Conservation (phyloP, 768 basidiomycete genomes). For the Tricholoma furcatifolium region DNA sequence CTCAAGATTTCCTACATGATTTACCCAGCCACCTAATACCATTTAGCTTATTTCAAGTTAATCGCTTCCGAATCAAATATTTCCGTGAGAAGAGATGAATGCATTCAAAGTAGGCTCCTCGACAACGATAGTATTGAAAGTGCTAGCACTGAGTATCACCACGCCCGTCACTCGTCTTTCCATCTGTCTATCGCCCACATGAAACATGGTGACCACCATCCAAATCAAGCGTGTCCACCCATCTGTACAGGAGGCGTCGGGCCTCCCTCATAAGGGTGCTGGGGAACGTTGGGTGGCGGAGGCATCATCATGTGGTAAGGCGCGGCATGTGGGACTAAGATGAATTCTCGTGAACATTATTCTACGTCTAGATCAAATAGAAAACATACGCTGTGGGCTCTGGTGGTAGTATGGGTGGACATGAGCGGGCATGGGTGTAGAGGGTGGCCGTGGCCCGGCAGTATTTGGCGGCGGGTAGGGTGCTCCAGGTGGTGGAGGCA, state of each 20-base stretch:
- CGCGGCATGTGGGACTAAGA: slow-evolving; percentile 77
- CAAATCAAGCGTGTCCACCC: slow-evolving; percentile 69
- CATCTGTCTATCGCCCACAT: not conserved
- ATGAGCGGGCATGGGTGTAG: slow-evolving; percentile 84
- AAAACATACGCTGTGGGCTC: slow-evolving; percentile 73
- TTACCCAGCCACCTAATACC: no score
- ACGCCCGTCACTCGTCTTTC: slow-evolving; percentile 3
- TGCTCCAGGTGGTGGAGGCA: slow-evolving; percentile 68
- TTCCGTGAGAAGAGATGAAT: not conserved
- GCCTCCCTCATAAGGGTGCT: slow-evolving; percentile 73
- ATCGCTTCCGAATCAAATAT: no score
- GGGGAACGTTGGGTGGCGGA: slow-evolving; percentile 64
- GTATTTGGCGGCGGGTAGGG: slow-evolving; percentile 80
- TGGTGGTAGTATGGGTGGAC: slow-evolving; percentile 89
- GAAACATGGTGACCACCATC: not conserved
- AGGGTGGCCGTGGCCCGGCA: slow-evolving; percentile 78
- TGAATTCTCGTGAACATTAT: slow-evolving; percentile 29
- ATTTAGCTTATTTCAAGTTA: no score
- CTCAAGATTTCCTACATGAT: no score
- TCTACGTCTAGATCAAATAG: slow-evolving; percentile 20
- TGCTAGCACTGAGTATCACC: not conserved
- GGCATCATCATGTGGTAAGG: slow-evolving; percentile 95
- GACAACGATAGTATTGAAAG: not conserved
- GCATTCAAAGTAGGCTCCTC: slow-evolving; percentile 15
- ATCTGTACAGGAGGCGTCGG: slow-evolving; percentile 71